Conservation (phyloP, 1,139 yeast species). For the Scheffersomyces lignicola region DNA sequence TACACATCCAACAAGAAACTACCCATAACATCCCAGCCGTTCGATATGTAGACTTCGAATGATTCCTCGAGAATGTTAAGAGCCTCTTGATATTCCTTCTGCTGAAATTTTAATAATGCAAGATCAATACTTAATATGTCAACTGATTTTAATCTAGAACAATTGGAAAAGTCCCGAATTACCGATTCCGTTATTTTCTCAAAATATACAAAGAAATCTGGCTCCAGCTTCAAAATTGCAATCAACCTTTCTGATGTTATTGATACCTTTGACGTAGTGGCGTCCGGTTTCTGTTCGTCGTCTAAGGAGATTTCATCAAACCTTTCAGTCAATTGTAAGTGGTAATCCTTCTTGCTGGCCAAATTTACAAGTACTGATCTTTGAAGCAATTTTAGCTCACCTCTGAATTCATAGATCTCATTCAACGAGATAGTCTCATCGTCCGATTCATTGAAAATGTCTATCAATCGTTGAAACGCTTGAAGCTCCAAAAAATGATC, state of each 20-base stretch:
- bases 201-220: slow-evolving; percentile 21
- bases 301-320: slow-evolving; percentile 25
- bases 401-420: slow-evolving; percentile 43
- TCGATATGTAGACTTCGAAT: slow-evolving; percentile 61
- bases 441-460: slow-evolving; percentile 10
- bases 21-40: slow-evolving; percentile 79
- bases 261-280: slow-evolving; percentile 3
- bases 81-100: slow-evolving; percentile 59
- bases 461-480: slow-evolving; percentile 21
- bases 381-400: slow-evolving; percentile 46
- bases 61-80: slow-evolving; percentile 64
- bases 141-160: slow-evolving; percentile 60
- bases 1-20: slow-evolving; percentile 63
- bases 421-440: slow-evolving; percentile 18
- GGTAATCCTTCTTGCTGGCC: slow-evolving; percentile 33
- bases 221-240: slow-evolving; percentile 12
- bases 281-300: slow-evolving; percentile 9
- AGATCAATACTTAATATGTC: slow-evolving; percentile 80
- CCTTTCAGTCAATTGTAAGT: slow-evolving; percentile 26
- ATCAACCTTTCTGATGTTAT: too few species aligned
- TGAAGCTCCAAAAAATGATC: slow-evolving; percentile 33
- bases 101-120: slow-evolving; percentile 67
- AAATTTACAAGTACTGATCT: slow-evolving; percentile 42
- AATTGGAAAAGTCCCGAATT: slow-evolving; percentile 45
- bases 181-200: slow-evolving; percentile 43